Evolutionary conservation across 83 land plant species (phyloP).

Genomic region (Diphasiastrum complanatum): DNA sequence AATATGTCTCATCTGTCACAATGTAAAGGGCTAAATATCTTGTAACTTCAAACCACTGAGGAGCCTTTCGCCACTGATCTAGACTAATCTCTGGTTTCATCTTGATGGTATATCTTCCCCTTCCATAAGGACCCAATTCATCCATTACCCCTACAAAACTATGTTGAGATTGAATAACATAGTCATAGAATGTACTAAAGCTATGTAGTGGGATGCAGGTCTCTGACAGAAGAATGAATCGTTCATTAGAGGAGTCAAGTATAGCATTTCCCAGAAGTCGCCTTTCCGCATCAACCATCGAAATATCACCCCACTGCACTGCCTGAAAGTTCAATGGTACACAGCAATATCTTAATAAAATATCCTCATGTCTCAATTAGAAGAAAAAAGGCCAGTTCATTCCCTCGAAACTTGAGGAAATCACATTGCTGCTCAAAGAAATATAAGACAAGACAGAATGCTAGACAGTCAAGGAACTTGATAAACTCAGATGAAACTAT

Average conservation of each 20-base stretch:
- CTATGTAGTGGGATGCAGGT: slow-evolving; percentile 22
- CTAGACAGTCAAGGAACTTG: too few species aligned
- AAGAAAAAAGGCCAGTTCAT: too few species aligned
- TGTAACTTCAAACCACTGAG: slow-evolving; percentile 30
- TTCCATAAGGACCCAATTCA: slow-evolving; percentile 5
- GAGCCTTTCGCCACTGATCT: slow-evolving; percentile 27
- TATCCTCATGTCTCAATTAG: too few species aligned
- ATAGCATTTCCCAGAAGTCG: slow-evolving; percentile 30
- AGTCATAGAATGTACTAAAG: slow-evolving; percentile 15
- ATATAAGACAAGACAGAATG: too few species aligned
- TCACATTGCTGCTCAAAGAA: too few species aligned
- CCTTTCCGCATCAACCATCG: slow-evolving; percentile 29
- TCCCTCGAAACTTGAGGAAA: too few species aligned
- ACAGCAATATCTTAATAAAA: too few species aligned
- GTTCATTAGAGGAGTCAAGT: slow-evolving; percentile 12
- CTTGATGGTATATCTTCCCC: slow-evolving; percentile 12
- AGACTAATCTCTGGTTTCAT: slow-evolving; percentile 25
- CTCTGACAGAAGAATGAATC: slow-evolving; percentile 31
- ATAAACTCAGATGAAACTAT: too few species aligned
- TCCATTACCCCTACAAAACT: slow-evolving; percentile 19
- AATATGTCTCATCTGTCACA: slow-evolving; percentile 17
- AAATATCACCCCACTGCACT: slow-evolving; percentile 22
- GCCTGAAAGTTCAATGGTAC: too few species aligned
- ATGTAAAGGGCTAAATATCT: slow-evolving; percentile 17
- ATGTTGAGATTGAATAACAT: slow-evolving; percentile 4